Conservation (phyloP, 2,329 filamentous ascomycete species). For the Bipolaris gigantea region DNA sequence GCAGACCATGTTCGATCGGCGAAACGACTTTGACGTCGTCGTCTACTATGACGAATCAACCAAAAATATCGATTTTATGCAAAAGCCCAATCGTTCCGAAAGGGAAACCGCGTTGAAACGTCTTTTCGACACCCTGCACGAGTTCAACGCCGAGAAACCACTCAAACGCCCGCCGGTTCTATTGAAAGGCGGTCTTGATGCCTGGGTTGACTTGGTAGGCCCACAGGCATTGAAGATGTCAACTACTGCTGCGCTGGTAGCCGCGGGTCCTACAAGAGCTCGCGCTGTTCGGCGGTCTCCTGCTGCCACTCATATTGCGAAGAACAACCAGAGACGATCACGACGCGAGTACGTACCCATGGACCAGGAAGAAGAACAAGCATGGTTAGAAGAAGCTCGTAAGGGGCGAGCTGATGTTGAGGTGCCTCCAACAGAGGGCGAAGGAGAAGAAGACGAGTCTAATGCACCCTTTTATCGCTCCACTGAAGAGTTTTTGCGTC, state of each 20-base stretch:
- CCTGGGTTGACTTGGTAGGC: constrained; percentile 85
- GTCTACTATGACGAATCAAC: constrained; percentile 84
- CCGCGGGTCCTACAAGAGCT: constrained; percentile 49
- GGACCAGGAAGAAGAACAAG: constrained; percentile 76
- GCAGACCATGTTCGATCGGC: constrained; percentile 70
- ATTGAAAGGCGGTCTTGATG: constrained; percentile 78
- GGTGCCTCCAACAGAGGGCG: constrained; percentile 31
- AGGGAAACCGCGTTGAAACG: constrained; percentile 62
- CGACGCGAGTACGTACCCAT: constrained; percentile 69
- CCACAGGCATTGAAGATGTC: constrained; percentile 63
- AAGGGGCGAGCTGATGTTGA: constrained; percentile 61
- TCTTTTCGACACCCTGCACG: constrained; percentile 76
- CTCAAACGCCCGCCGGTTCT: constrained; percentile 74
- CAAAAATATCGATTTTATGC: constrained; percentile 60
- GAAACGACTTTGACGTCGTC: constrained; percentile 78
- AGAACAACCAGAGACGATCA: constrained; percentile 57
- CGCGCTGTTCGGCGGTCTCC: constrained; percentile 57
- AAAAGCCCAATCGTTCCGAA: constrained; percentile 48
- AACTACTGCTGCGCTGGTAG: constrained; percentile 56
- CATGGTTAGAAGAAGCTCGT: constrained; percentile 76
- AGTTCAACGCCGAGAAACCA: constrained; percentile 80
- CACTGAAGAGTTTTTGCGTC: constrained; percentile 80
- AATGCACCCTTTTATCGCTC: constrained; percentile 59
- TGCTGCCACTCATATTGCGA: constrained; percentile 55
- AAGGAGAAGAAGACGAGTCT: constrained; percentile 38